phyloP scores from a whole-genome alignment of 768 basidiomycete genomes.

The Cyathus striatus region DNA sequence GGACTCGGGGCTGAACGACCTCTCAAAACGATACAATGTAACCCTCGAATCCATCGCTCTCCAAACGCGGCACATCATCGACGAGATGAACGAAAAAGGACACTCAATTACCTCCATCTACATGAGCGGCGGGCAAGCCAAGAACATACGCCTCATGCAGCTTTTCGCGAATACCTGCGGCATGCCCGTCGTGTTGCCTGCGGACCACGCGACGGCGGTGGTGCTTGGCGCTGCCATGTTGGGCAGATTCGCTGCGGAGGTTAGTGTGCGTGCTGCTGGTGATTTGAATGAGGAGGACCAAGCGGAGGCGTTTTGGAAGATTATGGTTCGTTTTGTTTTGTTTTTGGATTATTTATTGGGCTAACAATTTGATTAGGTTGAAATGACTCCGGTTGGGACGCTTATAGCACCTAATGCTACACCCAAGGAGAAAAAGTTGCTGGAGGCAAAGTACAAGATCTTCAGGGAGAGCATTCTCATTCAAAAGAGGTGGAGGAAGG shows the following conservation, averaged over 20 bases:
- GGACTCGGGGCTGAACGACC: conserved; percentile 72
- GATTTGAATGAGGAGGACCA: conserved; percentile 38
- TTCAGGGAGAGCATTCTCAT: conserved; percentile 86
- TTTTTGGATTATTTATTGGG: too few species aligned
- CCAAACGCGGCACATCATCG: conserved; percentile 92
- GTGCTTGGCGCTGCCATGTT: conserved; percentile 94
- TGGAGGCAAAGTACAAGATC: conserved; percentile 92
- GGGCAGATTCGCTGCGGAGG: conserved; percentile 77
- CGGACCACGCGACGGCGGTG: conserved; percentile 73
- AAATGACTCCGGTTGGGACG: conserved; percentile 87
- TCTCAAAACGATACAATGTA: conserved; percentile 87
- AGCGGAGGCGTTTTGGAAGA: conserved; percentile 75
- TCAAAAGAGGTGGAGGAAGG: conserved; percentile 80
- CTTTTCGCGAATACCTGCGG: conserved; percentile 83
- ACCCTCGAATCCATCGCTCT: conserved; percentile 92
- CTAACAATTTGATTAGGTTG: conserved; percentile 51
- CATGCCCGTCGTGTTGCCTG: conserved; percentile 80
- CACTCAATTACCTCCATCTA: conserved; percentile 82
- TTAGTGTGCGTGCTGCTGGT: conserved; percentile 20
- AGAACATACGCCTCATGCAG: conserved; percentile 84
- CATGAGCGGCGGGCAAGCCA: conserved; percentile 91
- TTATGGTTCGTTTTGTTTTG: conserved; percentile 84
- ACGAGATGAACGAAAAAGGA: conserved; percentile 80
- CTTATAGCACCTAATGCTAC: conserved; percentile 62
- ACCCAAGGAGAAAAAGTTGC: conserved; percentile 60